These are phyloP conservation scores for Paraconiothyrium sp. DNA, from an alignment of 2,329 filamentous ascomycete species.

Conservation along the genomic window DNA sequence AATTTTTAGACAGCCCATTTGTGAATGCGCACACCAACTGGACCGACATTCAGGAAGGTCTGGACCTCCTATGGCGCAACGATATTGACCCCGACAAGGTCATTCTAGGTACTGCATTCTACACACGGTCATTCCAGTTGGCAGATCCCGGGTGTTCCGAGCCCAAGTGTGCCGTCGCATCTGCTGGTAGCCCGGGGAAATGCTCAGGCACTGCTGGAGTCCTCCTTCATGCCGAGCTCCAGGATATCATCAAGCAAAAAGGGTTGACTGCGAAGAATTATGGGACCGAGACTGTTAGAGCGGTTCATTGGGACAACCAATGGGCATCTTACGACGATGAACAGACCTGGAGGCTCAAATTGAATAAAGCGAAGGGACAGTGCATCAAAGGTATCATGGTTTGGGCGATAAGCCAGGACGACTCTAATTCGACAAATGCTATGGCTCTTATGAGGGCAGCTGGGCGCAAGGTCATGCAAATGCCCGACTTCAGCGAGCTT, in stretches of 20 bases:
- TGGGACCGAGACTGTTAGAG: slow-evolving; percentile 34
- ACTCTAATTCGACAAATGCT: too few relatives aligned
- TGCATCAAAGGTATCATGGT: slow-evolving; percentile 41
- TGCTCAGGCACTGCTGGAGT: slow-evolving; percentile 24
- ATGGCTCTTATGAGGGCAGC: too few relatives aligned
- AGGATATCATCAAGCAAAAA: slow-evolving; percentile 21
- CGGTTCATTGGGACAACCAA: slow-evolving; percentile 46
- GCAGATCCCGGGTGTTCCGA: slow-evolving; percentile 21
- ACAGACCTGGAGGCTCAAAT: slow-evolving; percentile 47
- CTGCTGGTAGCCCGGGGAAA: slow-evolving; percentile 13
- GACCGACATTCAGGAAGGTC: slow-evolving; percentile 53
- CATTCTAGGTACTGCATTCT: slow-evolving; percentile 56
- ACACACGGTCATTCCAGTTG: slow-evolving; percentile 48
- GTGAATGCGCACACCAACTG: slow-evolving; percentile 55
- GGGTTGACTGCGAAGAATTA: slow-evolving; percentile 20
- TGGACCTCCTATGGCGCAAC: slow-evolving; percentile 59
- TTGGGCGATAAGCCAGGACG: slow-evolving; percentile 30
- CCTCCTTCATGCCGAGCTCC: slow-evolving; percentile 30
- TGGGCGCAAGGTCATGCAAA: too few relatives aligned
- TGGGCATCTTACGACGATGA: slow-evolving; percentile 54
- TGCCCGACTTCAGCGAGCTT: too few relatives aligned
- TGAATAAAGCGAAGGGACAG: slow-evolving; percentile 38
- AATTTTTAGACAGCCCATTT: too few relatives aligned
- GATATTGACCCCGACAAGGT: slow-evolving; percentile 53
- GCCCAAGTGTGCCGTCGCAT: slow-evolving; percentile 18